Conservation (phyloP, 768 basidiomycete species). For the Mycena capillaripes region DNA sequence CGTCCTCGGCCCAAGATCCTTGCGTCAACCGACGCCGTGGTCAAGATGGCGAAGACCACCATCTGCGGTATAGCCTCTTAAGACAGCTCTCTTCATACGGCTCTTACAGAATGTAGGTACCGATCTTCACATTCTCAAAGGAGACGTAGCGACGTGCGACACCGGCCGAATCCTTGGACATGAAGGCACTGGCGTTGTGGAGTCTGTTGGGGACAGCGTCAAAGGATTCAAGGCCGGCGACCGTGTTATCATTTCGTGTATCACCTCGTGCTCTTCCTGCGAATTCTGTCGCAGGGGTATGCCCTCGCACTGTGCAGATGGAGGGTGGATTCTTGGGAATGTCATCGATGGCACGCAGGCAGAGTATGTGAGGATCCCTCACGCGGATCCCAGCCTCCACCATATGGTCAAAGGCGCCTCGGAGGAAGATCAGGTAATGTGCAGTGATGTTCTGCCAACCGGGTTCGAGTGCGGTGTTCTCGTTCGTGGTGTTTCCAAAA, state of each 20-base stretch:
- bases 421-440: conserved; percentile 38
- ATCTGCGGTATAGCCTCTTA: conserved; percentile 35
- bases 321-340: conserved; percentile 43
- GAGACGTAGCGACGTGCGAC: conserved; percentile 38
- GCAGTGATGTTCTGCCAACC: conserved; percentile 43
- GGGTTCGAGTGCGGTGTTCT: conserved; percentile 42
- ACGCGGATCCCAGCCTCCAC: conserved; percentile 38
- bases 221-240: conserved; percentile 49
- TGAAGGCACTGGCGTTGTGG: conserved; percentile 52
- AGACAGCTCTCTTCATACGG: not conserved
- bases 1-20: conserved; percentile 32
- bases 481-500: conserved; percentile 17
- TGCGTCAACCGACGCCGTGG: conserved; percentile 37
- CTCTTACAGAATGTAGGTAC: conserved; percentile 43
- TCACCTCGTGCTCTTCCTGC: conserved; percentile 41
- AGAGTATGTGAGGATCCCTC: conserved; percentile 41
- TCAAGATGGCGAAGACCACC: conserved; percentile 35
- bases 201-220: conserved; percentile 49
- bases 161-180: conserved; percentile 54
- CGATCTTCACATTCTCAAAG: conserved; percentile 51
- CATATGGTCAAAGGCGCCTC: conserved; percentile 25
- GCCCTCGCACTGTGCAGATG: conserved; percentile 38
- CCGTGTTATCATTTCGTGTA: conserved; percentile 27
- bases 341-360: conserved; percentile 42
- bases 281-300: conserved; percentile 35